phyloP scores from a whole-genome alignment of 805 yeast species.

The Priceomyces fermenticarens region DNA sequence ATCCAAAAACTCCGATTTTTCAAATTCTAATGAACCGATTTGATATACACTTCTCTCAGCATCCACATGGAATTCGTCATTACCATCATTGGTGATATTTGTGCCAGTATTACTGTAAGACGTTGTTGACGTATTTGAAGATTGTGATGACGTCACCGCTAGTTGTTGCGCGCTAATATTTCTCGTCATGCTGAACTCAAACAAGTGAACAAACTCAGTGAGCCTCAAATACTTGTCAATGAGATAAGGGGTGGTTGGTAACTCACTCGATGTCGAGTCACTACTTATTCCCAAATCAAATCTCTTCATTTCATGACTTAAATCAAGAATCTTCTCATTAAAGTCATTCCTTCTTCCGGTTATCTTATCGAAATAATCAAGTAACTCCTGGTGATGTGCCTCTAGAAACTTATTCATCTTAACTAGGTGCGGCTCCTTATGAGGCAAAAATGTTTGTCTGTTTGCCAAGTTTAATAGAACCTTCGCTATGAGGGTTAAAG shows the following conservation, averaged over 20 bases:
- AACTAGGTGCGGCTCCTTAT: constrained; percentile 79
- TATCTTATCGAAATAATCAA: constrained; percentile 68
- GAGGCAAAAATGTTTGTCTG: constrained; percentile 64
- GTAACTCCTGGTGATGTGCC: constrained; percentile 53
- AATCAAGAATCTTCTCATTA: constrained; percentile 52
- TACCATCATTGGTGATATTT: constrained; percentile 3
- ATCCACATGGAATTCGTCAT: constrained; percentile 21
- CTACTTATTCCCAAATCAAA: constrained; percentile 56
- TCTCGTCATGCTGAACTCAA: constrained; percentile 21
- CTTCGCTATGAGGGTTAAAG: constrained; percentile 80
- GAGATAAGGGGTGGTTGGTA: constrained; percentile 66
- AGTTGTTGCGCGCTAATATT: not conserved
- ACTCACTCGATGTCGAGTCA: constrained; percentile 48
- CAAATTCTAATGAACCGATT: constrained; percentile 48
- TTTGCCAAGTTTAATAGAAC: constrained; percentile 76
- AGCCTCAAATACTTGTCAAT: constrained; percentile 64
- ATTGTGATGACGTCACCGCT: constrained; percentile 7
- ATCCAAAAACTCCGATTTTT: constrained; percentile 48
- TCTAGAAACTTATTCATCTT: constrained; percentile 67
- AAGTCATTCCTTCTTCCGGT: constrained; percentile 70
- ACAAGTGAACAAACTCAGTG: constrained; percentile 52
- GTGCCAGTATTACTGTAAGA: constrained; percentile 5
- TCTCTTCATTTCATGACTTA: constrained; percentile 55
- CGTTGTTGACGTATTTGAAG: constrained; percentile 8
- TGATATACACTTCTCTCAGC: constrained; percentile 34